These are phyloP conservation scores for Aspergillus sp. DNA, from an alignment of 2,329 filamentous ascomycete genomes.

Conservation along the genomic window DNA sequence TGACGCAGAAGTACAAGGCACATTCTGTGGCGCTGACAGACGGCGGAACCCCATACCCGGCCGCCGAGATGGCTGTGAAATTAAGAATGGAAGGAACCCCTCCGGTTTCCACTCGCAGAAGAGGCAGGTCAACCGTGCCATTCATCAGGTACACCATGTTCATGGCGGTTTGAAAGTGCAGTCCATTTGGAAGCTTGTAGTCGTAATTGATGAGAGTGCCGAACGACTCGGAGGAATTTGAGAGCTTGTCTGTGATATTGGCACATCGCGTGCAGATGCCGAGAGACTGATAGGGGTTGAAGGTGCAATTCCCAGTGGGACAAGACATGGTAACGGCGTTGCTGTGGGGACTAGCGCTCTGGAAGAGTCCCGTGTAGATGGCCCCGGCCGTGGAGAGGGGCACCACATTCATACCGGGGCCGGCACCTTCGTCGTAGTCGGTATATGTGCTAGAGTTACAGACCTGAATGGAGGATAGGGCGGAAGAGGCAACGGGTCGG, in stretches of 20 bases:
- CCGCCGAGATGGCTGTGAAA: slow-evolving; percentile 21
- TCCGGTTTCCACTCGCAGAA: slow-evolving; percentile 15
- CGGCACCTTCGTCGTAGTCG: slow-evolving; percentile 23
- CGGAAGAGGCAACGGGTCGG: not conserved
- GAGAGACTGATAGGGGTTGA: slow-evolving; percentile 29
- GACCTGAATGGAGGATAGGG: not conserved
- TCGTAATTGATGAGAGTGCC: slow-evolving; percentile 11
- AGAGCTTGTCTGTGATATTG: slow-evolving; percentile 20
- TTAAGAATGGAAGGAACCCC: slow-evolving; percentile 18
- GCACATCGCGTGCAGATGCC: slow-evolving; percentile 27
- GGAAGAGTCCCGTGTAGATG: slow-evolving; percentile 32
- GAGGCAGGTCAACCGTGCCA: slow-evolving; percentile 11
- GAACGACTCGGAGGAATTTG: not conserved
- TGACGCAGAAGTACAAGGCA: slow-evolving; percentile 23
- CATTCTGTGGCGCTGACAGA: slow-evolving; percentile 23
- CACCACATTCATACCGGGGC: slow-evolving; percentile 23
- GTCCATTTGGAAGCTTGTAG: slow-evolving; percentile 21
- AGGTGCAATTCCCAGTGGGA: slow-evolving; percentile 36
- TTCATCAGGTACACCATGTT: slow-evolving; percentile 21
- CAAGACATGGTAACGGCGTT: slow-evolving; percentile 24
- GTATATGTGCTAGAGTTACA: not conserved
- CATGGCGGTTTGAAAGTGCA: slow-evolving; percentile 17
- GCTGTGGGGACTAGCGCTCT: slow-evolving; percentile 16
- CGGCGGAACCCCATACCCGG: slow-evolving; percentile 16
- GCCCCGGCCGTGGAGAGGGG: slow-evolving; percentile 26